Evolutionary conservation across 1,284 basidiomycete genomes (phyloP), one percentile per base, ranked within the genome.

Genomic region (Malassezia dermatis): DNA sequence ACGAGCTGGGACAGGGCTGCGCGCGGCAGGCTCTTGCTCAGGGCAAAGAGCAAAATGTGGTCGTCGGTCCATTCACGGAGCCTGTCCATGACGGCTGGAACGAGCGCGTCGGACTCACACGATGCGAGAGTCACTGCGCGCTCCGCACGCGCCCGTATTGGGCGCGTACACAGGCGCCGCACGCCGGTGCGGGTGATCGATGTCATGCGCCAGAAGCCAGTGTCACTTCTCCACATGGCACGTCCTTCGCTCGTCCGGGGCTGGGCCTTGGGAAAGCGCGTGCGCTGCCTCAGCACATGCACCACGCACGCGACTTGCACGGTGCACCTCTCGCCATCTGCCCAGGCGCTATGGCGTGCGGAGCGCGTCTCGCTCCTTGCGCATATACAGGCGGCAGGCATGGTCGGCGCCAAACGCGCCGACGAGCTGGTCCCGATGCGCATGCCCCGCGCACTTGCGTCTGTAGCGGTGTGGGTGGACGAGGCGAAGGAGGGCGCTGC

Each of bases 21-120:
- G 2, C 53, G 48, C 8, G 67, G 67, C 13, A 69, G 48, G 23
- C 58, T 52, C 57, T 68, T 67, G 51, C 62, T 65, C 27, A 69
- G 50, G 2, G 66, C 51, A 28, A 61, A 67, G 2, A 69, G 54
- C n/a, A 69, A 45, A 2, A 39, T 39, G 0, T 39, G 23, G 15
- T 17, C 26, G 17, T 15, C 11, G 3, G 17, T 17, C 48, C 53
- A 50, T 5, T 48, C 23, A 10, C n/a, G 8, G 1, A 56, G 39
- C 21, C 17, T 49, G 2, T 13, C 11, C 4, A 23, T 3, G 6
- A 55, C 26, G 6, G 49, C 49, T 8, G 15, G 49, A 10, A 51
- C 28, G 28, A 51, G 49, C 4, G 49, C 27, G 0, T 24, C 41
- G 1, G 41, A 28, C 3, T 44, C 31, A 13, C 10, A 11, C 27